Evolutionary conservation across 768 basidiomycete genomes (phyloP).

Genomic region (Phylloporus sp.): DNA sequence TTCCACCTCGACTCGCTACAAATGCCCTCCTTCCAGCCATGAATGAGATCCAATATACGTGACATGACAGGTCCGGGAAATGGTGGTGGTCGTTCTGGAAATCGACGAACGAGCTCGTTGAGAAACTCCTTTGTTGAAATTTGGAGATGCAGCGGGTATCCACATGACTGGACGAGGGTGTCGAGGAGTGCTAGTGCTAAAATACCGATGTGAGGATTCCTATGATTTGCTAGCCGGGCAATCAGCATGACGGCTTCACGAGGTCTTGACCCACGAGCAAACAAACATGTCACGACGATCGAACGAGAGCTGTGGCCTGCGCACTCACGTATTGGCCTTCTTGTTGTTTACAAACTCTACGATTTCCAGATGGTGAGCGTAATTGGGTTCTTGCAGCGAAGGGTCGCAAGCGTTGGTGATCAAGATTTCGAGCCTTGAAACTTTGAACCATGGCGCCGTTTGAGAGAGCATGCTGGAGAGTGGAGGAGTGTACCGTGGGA

Average conservation of each 20-base stretch:
- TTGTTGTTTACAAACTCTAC: slow-evolving; percentile 91
- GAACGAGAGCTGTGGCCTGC: background rate
- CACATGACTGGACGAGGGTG: slow-evolving; percentile 91
- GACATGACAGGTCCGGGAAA: slow-evolving; percentile 95
- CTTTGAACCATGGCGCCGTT: slow-evolving; percentile 49
- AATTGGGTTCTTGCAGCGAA: slow-evolving; percentile 82
- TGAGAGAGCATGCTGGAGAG: slow-evolving; percentile 44
- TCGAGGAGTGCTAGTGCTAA: slow-evolving; percentile 84
- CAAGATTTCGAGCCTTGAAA: slow-evolving; percentile 66
- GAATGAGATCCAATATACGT: slow-evolving; percentile 87
- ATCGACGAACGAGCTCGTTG: slow-evolving; percentile 95
- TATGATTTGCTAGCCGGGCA: slow-evolving; percentile 83
- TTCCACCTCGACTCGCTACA: slow-evolving; percentile 88
- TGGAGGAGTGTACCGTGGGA: background rate
- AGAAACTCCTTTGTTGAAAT: slow-evolving; percentile 96
- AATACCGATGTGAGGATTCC: slow-evolving; percentile 87
- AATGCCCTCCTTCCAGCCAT: slow-evolving; percentile 92
- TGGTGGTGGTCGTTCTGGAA: slow-evolving; percentile 95
- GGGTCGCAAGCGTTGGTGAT: slow-evolving; percentile 86
- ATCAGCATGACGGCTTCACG: slow-evolving; percentile 88
- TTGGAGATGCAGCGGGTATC: slow-evolving; percentile 96
- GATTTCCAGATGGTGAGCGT: slow-evolving; percentile 87
- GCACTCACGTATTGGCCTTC: slow-evolving; percentile 89
- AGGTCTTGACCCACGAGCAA: slow-evolving; percentile 47
- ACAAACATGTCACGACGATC: background rate